Base-by-base conservation (phyloP, 2,329 filamentous ascomycete genomes). In the Neophaeococcomyces aloes region DNA sequence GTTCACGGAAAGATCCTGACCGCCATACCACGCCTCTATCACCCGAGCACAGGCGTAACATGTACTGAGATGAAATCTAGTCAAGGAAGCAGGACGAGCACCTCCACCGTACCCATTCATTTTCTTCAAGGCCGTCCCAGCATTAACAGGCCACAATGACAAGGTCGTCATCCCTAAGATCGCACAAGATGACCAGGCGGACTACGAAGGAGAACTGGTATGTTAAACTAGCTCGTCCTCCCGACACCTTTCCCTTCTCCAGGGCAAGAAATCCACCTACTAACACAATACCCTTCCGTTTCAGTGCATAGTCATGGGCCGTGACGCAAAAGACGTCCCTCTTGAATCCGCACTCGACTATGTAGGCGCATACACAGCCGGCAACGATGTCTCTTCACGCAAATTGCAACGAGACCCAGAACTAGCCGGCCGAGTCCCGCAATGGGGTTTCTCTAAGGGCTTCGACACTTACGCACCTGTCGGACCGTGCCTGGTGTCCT, bases 141-240 rank as follows among this genome's bases (percentile, higher is more conserved):
- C 82, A 0, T 69, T 86, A 18, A 61, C 72, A 0, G 81, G 81
- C 2, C 81, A 81, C 0, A 67, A 62, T 2, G 78, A 83, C 53
- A 67, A 78, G 1, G 80, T 86, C 41, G 80, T 81, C 2, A 69
- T 89, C 29, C 75, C 78, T 17, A 56, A 63, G 2, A 65, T 83
- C 47, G 82, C 80, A 0, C 83, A 86, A 61, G 70, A 79, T 48
- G 69, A 69, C 37, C 65, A 67, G n/a, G 78, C 79, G 0, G 84
- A 88, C 63, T 88, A 88, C 61, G 84, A 89, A 64, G 85, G 81
- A 59, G 84, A 89, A 64, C 71, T 89, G 5, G 80, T 86, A 11
- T 70, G 78, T 29, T 68, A 88, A 5, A 85, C 88, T 49, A 81
- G 81, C 18, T 81, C 79, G 61, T 66, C 73, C 47, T 81, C 78